Evolutionary conservation across 2,329 filamentous ascomycete species (phyloP), one percentile per base, ranked within the genome.

Genomic region (Fusarium verticillioides): DNA sequence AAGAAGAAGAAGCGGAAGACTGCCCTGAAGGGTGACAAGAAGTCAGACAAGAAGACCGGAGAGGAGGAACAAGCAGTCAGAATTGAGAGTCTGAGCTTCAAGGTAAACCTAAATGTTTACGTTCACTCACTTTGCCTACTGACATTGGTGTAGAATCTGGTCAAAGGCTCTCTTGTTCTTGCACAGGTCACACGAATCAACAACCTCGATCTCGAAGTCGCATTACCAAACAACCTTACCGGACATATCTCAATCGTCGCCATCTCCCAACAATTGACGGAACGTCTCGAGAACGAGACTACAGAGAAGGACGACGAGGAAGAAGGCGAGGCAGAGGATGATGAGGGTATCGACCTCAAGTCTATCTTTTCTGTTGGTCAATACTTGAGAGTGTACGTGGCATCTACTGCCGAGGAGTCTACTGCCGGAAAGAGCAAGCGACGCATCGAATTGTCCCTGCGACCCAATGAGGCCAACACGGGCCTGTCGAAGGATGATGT

Each of bases 241-340:
- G 97, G 96, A 53, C 96, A 95, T 81, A 92, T 97, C 11, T 92
- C 96, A 26, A 91, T 98, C 74, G 97, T 95, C n/a, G 90, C 94
- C n/a, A 89, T 99, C 57, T 99, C 96, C 5, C 90, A 94, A 67
- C 86, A 89, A 73, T 85, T 98, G 71, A 97, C 93, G 36, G 85
- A 91, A 71, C 91, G 91, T 73, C 89, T 99, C 43, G 91, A 97
- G 80, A 89, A 89, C 42, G 89, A 91, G 39, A 88, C 89, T 12
- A 88, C 72, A 4, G 77, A 89, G 26, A 79, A 73, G 84, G 85
- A 87, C 30, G 85, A 88, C 18, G 87, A 90, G 2, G 87, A 89
- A 7, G 87, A 89, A 1, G 86, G 89, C 3, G 84, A 86, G 5
- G 84, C 85, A 9, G 78, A 81, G 42, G 83, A 87, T 21, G 86